A percentile compares a stretch with the other conserved stretches of the same genome.
Conservation (phyloP, 345 rosid genomes). For the Corchorus capsularis region DNA sequence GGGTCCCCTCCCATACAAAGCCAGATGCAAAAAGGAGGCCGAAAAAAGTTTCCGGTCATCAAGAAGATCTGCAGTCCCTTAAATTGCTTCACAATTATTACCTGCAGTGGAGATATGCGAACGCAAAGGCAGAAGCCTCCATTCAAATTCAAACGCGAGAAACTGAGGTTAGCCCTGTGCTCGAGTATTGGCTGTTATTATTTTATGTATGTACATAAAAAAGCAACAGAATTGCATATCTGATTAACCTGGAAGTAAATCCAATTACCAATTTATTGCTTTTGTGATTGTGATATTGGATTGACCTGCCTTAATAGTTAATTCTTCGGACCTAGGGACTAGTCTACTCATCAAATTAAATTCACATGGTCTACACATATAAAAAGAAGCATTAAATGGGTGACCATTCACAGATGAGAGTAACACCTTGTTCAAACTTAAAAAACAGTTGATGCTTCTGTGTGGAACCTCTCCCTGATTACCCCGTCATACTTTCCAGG, state of each 20-base stretch:
- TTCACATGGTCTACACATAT: too few species aligned
- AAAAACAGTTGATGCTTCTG: too few species aligned
- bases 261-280: not conserved
- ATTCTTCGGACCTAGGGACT: too few species aligned
- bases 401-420: too few species aligned
- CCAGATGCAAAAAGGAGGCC: constrained; percentile 39
- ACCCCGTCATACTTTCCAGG: too few species aligned
- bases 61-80: constrained; percentile 62
- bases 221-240: too few species aligned
- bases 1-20: constrained; percentile 48
- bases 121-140: constrained; percentile 66
- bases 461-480: too few species aligned
- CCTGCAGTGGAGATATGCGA: constrained; percentile 88
- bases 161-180: constrained; percentile 58
- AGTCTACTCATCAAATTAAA: too few species aligned
- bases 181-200: too few species aligned
- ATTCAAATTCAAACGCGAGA: constrained; percentile 56
- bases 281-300: not conserved
- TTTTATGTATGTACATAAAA: too few species aligned
- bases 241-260: not conserved
- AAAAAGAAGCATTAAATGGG: too few species aligned
- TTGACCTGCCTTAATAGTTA: not conserved
- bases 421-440: too few species aligned
- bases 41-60: constrained; percentile 51
- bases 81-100: constrained; percentile 70